These are phyloP conservation scores for Cyathus striatus DNA, from an alignment of 768 basidiomycete genomes.

Conservation along the genomic window DNA sequence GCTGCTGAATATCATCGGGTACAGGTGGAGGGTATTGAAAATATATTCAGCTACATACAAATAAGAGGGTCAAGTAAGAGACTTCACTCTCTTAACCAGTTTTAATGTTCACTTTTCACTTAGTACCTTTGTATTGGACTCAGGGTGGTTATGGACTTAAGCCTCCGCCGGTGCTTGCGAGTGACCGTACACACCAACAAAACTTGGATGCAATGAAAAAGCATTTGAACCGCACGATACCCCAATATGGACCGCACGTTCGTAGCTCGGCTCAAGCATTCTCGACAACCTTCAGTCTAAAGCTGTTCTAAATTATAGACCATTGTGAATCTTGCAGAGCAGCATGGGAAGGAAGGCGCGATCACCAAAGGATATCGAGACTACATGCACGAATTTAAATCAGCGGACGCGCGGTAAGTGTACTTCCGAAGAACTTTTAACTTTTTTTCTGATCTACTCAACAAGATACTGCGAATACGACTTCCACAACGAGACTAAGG, in stretches of 20 bases:
- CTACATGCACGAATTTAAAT: constrained; percentile 51
- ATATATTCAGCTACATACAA: constrained; percentile 87
- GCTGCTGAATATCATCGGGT: neutral
- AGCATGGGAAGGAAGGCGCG: constrained; percentile 79
- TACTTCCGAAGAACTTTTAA: neutral
- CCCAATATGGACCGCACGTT: constrained; percentile 77
- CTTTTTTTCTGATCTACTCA: constrained; percentile 3
- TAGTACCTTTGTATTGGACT: constrained; percentile 92
- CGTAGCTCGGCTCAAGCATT: constrained; percentile 4
- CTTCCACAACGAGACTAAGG: constrained; percentile 89
- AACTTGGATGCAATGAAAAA: constrained; percentile 64
- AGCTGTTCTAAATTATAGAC: constrained; percentile 36
- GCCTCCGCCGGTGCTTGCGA: constrained; percentile 74
- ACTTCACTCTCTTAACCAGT: constrained; percentile 4
- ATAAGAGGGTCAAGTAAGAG: constrained; percentile 83
- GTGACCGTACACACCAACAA: constrained; percentile 70
- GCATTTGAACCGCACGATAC: constrained; percentile 65
- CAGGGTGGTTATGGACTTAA: constrained; percentile 85
- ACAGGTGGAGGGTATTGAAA: constrained; percentile 69
- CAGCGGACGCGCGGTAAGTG: constrained; percentile 53
- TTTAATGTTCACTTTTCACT: constrained; percentile 5
- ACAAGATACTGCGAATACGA: constrained; percentile 82
- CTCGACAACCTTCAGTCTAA: neutral
- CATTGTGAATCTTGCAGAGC: constrained; percentile 87
- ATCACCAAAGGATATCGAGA: constrained; percentile 78